These are phyloP conservation scores for Phlyctochytrium arcticum DNA, from an alignment of 192 early-diverging fungal species.

Conservation along the genomic window DNA sequence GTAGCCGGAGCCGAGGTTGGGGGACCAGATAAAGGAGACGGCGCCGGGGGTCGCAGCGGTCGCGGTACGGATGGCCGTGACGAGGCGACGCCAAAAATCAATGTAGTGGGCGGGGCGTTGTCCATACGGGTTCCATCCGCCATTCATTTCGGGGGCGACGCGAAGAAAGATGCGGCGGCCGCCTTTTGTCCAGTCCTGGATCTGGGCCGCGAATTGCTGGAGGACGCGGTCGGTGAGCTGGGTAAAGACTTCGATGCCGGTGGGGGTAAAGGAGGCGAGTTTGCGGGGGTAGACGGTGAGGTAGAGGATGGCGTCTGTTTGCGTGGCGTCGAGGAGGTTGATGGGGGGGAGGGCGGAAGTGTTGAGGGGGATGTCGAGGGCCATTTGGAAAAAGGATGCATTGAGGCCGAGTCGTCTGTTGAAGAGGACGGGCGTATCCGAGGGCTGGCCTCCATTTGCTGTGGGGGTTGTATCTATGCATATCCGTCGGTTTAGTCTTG, in stretches of 20 bases:
- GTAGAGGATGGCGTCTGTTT: conserved; percentile 23
- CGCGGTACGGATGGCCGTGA: conserved; percentile 4
- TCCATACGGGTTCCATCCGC: conserved; percentile 19
- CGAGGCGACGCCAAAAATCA: conserved; percentile 15
- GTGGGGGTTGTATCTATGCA: too few relatives aligned
- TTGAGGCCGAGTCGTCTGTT: conserved; percentile 39
- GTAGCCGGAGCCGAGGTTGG: conserved; percentile 32
- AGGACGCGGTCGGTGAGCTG: conserved; percentile 11
- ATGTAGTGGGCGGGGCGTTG: conserved; percentile 24
- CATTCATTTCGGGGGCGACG: conserved; percentile 35
- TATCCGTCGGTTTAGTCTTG: too few relatives aligned
- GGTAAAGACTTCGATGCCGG: conserved; percentile 6
- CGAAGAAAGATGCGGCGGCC: conserved; percentile 24
- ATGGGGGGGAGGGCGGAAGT: background rate
- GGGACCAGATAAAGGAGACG: conserved; percentile 24
- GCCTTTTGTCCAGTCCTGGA: background rate
- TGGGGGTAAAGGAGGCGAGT: background rate
- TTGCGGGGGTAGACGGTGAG: conserved; percentile 26
- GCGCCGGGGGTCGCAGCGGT: background rate
- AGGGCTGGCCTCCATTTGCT: too few relatives aligned
- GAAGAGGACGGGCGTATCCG: conserved; percentile 38
- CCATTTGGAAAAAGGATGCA: conserved; percentile 31
- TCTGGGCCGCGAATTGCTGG: conserved; percentile 17
- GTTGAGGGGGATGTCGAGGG: conserved; percentile 30
- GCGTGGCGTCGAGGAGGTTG: conserved; percentile 11